A percentile compares a stretch with the other conserved stretches of the same genome.
These are phyloP conservation scores for Chlorella sp. DNA, from an alignment of 139 green algal genomes.

Conservation along the genomic window DNA sequence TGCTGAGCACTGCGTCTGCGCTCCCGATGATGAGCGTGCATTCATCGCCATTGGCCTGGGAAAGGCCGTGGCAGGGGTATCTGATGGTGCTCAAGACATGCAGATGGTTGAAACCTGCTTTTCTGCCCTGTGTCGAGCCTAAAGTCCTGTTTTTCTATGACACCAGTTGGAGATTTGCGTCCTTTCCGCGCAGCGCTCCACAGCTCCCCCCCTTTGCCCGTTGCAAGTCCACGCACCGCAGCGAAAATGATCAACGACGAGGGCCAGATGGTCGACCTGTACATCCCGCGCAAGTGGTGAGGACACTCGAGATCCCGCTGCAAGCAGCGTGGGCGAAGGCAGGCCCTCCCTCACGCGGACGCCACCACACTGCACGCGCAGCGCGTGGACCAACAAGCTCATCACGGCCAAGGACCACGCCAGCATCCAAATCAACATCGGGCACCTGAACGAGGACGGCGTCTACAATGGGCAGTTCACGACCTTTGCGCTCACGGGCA, in stretches of 20 bases:
- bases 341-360: background rate
- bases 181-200: no score
- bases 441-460: constrained; percentile 93
- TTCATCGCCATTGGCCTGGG: no score
- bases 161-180: no score
- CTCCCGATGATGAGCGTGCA: no score
- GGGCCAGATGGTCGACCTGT: constrained; percentile 91
- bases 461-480: constrained; percentile 91
- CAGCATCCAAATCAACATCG: constrained; percentile 97
- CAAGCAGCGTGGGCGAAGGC: background rate
- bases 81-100: no score
- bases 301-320: constrained; percentile 6
- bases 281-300: constrained; percentile 98
- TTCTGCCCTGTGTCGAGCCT: no score
- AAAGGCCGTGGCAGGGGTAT: no score
- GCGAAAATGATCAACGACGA: constrained; percentile 23
- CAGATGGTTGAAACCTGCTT: no score
- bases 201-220: background rate
- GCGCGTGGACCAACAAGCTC: constrained; percentile 98
- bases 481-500: constrained; percentile 91
- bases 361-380: constrained; percentile 32
- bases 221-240: background rate
- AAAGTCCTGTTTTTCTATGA: no score
- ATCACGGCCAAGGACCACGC: constrained; percentile 98
- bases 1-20: no score